These are phyloP conservation scores for Nakazawaea laoshanensis DNA, from an alignment of 805 yeast genomes.

Conservation along the genomic window DNA sequence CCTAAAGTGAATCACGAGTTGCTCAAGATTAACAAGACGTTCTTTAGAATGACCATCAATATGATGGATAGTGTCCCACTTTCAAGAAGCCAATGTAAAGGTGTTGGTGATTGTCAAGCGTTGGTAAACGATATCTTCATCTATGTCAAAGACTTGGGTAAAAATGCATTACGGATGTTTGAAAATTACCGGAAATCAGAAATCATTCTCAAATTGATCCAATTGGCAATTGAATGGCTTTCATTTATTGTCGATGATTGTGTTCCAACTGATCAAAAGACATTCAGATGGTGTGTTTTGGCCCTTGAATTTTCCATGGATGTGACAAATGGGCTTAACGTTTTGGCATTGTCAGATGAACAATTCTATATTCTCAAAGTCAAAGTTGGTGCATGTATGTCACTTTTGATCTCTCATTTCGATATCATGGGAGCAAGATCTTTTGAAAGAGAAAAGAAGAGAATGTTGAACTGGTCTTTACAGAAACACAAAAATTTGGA, in stretches of 20 bases:
- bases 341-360: conserved; percentile 67
- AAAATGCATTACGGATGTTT: conserved; percentile 55
- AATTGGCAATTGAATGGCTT: conserved; percentile 83
- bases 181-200: conserved; percentile 61
- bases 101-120: conserved; percentile 62
- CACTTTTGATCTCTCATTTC: conserved; percentile 86
- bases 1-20: conserved; percentile 69
- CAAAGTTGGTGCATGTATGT: conserved; percentile 92
- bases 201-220: conserved; percentile 63
- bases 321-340: conserved; percentile 84
- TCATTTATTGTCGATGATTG: conserved; percentile 92
- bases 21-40: conserved; percentile 52
- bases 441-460: conserved; percentile 52
- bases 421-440: conserved; percentile 98
- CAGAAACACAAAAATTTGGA: conserved; percentile 48
- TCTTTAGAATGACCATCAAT: conserved; percentile 58
- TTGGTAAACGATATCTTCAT: conserved; percentile 65
- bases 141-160: conserved; percentile 76
- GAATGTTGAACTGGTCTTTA: conserved; percentile 44
- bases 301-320: conserved; percentile 96
- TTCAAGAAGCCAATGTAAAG: conserved; percentile 44
- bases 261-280: conserved; percentile 81
- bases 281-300: conserved; percentile 93
- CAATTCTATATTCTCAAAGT: conserved; percentile 65
- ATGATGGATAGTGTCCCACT: conserved; percentile 54